phyloP scores from a whole-genome alignment of 2,329 filamentous ascomycete genomes.

The Acrodontium crateriforme region DNA sequence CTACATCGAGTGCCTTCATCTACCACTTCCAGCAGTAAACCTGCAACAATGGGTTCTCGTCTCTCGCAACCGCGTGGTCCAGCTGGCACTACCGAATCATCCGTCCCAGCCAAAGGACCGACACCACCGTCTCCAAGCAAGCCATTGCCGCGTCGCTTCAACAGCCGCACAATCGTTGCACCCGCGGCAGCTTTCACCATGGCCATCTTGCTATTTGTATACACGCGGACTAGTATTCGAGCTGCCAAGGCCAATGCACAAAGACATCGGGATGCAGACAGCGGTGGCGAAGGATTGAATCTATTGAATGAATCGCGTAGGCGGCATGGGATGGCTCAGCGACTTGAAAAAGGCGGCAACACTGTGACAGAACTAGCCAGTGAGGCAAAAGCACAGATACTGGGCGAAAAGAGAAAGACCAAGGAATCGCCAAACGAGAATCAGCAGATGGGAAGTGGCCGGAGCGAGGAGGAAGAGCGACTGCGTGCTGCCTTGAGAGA shows the following conservation, averaged over 20 bases:
- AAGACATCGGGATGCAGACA: constrained; percentile 43
- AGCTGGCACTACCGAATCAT: constrained; percentile 29
- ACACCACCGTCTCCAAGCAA: constrained; percentile 22
- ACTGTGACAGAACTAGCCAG: constrained; percentile 21
- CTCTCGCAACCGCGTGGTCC: constrained; percentile 31
- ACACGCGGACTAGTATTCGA: constrained; percentile 50
- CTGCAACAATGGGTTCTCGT: constrained; percentile 31
- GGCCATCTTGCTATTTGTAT: constrained; percentile 46
- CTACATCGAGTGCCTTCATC: too few relatives aligned
- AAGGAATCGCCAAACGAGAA: constrained; percentile 9
- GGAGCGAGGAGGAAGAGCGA: constrained; percentile 25
- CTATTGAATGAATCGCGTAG: constrained; percentile 40
- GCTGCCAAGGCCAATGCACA: constrained; percentile 53
- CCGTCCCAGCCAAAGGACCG: constrained; percentile 15
- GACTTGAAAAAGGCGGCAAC: constrained; percentile 26
- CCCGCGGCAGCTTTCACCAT: constrained; percentile 51
- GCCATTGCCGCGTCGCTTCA: constrained; percentile 18
- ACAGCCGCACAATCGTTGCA: constrained; percentile 36
- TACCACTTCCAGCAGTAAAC: neutral
- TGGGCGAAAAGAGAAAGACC: constrained; percentile 11
- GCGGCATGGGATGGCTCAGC: constrained; percentile 37
- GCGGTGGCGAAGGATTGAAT: constrained; percentile 38
- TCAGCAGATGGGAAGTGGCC: constrained; percentile 6
- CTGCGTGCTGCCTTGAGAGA: too few relatives aligned
- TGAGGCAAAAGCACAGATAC: constrained; percentile 9